These are phyloP conservation scores for Aspergillus japonicus DNA, from an alignment of 2,329 filamentous ascomycete species.

Conservation along the genomic window DNA sequence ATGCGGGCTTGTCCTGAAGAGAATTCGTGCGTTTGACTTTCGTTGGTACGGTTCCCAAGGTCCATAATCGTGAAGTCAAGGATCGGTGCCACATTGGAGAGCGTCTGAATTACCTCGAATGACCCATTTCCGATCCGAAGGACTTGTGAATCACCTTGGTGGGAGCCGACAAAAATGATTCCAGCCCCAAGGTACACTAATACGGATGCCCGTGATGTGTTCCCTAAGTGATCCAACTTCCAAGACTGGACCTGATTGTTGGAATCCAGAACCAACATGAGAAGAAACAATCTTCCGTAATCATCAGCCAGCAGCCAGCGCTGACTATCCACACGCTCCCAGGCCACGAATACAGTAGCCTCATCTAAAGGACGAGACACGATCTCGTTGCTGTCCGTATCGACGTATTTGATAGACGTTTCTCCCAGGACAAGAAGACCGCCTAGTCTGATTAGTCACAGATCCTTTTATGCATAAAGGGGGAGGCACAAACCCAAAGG, in stretches of 20 bases:
- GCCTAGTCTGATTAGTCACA: slow-evolving; percentile 55
- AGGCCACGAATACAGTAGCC: slow-evolving; percentile 84
- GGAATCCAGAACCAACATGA: slow-evolving; percentile 69
- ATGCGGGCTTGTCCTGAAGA: slow-evolving; percentile 92
- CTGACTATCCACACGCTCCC: slow-evolving; percentile 78
- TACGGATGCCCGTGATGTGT: slow-evolving; percentile 71
- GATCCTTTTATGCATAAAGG: not conserved
- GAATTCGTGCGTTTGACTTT: slow-evolving; percentile 81
- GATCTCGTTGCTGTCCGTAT: slow-evolving; percentile 68
- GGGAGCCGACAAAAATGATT: slow-evolving; percentile 82
- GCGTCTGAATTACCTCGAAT: slow-evolving; percentile 68
- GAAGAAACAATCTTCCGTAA: slow-evolving; percentile 79
- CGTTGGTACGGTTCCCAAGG: slow-evolving; percentile 79
- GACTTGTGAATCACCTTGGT: slow-evolving; percentile 88
- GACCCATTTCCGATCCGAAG: slow-evolving; percentile 62
- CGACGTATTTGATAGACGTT: slow-evolving; percentile 80
- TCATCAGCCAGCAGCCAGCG: slow-evolving; percentile 90
- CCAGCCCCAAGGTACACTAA: slow-evolving; percentile 70
- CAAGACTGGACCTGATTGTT: slow-evolving; percentile 69
- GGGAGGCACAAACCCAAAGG: slow-evolving; percentile 48
- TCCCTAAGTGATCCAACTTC: slow-evolving; percentile 65
- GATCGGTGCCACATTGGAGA: slow-evolving; percentile 85
- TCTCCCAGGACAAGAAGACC: slow-evolving; percentile 75
- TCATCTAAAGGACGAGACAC: slow-evolving; percentile 67
- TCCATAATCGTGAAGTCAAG: slow-evolving; percentile 96